Percentiles rank a stretch among this genome's conserved stretches.
phyloP scores from a whole-genome alignment of 2,329 filamentous ascomycete species.

The Cladosporium austrohemisphaericum region DNA sequence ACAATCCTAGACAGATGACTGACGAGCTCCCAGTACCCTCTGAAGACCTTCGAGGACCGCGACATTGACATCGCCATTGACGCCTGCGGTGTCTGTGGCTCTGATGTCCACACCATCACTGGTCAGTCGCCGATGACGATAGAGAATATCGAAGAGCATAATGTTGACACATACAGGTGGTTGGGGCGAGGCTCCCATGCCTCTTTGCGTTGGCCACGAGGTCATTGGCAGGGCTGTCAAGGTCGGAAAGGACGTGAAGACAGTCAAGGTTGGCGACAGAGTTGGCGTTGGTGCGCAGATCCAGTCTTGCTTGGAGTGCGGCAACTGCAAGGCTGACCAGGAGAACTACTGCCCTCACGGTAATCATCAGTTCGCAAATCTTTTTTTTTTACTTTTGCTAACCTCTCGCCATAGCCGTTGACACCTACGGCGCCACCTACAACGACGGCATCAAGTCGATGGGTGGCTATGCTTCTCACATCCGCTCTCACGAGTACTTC shows the following conservation, averaged over 20 bases:
- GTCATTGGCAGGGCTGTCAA: slow-evolving; percentile 48
- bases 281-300: slow-evolving; percentile 51
- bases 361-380: neutral
- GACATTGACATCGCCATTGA: slow-evolving; percentile 87
- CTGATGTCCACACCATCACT: slow-evolving; percentile 45
- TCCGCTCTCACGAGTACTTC: slow-evolving; percentile 74
- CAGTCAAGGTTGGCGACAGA: slow-evolving; percentile 42
- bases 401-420: slow-evolving; percentile 37
- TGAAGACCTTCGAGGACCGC: slow-evolving; percentile 81
- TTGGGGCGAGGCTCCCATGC: slow-evolving; percentile 62
- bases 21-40: slow-evolving; percentile 57
- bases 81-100: slow-evolving; percentile 62
- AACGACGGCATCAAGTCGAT: slow-evolving; percentile 60
- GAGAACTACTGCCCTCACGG: slow-evolving; percentile 52
- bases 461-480: slow-evolving; percentile 64
- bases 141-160: slow-evolving; percentile 1
- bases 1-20: too few species aligned
- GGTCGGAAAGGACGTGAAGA: slow-evolving; percentile 49
- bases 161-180: slow-evolving; percentile 43
- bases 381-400: neutral
- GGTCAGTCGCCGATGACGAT: slow-evolving; percentile 11
- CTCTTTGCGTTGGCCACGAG: slow-evolving; percentile 65
- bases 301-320: slow-evolving; percentile 47
- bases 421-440: slow-evolving; percentile 50
- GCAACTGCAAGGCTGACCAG: slow-evolving; percentile 50